phyloP scores from a whole-genome alignment of 1,139 yeast species.

The Pneumocystis jirovecii region DNA sequence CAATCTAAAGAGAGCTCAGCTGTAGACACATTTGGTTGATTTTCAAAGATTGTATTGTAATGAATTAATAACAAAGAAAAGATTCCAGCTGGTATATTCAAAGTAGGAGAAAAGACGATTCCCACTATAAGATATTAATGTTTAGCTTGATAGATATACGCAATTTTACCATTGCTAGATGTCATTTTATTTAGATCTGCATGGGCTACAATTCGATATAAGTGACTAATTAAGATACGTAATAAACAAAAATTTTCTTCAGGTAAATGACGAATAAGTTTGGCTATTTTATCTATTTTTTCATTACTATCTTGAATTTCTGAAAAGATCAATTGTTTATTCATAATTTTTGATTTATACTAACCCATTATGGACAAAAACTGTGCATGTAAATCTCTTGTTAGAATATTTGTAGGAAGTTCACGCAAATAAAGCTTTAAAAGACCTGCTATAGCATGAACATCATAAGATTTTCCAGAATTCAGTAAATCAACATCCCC shows the following conservation, averaged over 20 bases:
- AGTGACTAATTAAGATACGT: constrained; percentile 49
- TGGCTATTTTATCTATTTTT: constrained; percentile 23
- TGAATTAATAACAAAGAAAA: constrained; percentile 50
- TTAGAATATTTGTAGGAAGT: constrained; percentile 50
- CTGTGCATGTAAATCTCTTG: constrained; percentile 32
- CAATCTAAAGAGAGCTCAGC: background rate
- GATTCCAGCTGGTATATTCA: constrained; percentile 54
- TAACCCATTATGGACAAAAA: constrained; percentile 21
- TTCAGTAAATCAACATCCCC: constrained; percentile 55
- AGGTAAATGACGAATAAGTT: constrained; percentile 29
- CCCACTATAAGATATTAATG: constrained; percentile 28
- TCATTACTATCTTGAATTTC: constrained; percentile 24
- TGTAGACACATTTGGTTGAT: background rate
- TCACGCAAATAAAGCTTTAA: constrained; percentile 61
- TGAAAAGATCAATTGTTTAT: constrained; percentile 16
- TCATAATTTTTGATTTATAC: background rate
- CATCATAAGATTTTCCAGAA: constrained; percentile 19
- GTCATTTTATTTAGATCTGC: constrained; percentile 69
- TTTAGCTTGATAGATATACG: background rate
- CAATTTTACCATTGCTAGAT: constrained; percentile 34
- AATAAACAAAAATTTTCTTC: constrained; percentile 45
- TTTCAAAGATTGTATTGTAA: constrained; percentile 41
- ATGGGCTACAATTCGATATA: constrained; percentile 50
- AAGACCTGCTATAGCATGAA: constrained; percentile 63
- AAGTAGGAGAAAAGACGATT: constrained; percentile 75